Percentiles rank a stretch among this genome's conserved stretches.
phyloP scores from a whole-genome alignment of 768 basidiomycete species.

The Saitozyma sp. region DNA sequence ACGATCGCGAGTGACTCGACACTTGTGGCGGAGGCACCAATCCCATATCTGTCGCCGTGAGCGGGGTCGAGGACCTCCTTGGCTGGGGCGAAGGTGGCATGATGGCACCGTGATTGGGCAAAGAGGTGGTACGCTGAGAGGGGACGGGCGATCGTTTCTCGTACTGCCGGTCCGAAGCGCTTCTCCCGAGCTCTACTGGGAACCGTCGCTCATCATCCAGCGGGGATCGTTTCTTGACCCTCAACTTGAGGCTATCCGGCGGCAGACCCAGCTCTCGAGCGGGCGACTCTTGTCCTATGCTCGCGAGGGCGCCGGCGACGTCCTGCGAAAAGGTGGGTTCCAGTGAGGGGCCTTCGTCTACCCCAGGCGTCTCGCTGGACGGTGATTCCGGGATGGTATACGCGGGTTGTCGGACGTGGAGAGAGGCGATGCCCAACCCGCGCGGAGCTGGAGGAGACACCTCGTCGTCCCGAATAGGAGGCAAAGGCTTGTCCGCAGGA shows the following conservation, averaged over 20 bases:
- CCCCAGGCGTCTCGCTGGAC: constrained; percentile 7
- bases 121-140: constrained; percentile 20
- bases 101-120: constrained; percentile 5
- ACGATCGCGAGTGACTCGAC: too few species aligned
- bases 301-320: constrained; percentile 42
- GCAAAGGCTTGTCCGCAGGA: too few species aligned
- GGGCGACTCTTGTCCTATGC: constrained; percentile 39
- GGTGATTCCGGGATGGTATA: constrained; percentile 5
- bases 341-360: constrained; percentile 15
- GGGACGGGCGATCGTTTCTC: constrained; percentile 15
- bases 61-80: too few species aligned
- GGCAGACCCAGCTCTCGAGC: constrained; percentile 46
- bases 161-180: constrained; percentile 3
- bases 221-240: background rate
- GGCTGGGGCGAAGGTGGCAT: too few species aligned
- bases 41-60: too few species aligned
- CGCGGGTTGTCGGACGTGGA: constrained; percentile 9
- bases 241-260: constrained; percentile 17
- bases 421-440: background rate
- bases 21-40: too few species aligned
- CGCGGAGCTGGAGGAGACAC: too few species aligned
- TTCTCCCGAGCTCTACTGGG: constrained; percentile 19
- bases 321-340: constrained; percentile 33
- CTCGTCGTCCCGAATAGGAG: too few species aligned
- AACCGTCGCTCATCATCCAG: background rate